Conservation (phyloP, 345 rosid genomes). For the Eucalyptus curtisii region DNA sequence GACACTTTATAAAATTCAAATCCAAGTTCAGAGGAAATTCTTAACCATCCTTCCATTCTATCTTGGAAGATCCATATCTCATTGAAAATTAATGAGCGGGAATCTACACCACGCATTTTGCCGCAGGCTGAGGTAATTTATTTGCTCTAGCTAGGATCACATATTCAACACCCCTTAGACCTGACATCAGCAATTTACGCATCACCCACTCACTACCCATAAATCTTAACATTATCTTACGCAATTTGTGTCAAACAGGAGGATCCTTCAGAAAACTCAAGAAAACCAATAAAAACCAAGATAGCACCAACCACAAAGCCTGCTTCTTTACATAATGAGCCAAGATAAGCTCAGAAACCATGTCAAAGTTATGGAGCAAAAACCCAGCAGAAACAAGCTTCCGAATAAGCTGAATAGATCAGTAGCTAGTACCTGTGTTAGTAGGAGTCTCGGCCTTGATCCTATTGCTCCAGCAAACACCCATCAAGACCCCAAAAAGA, state of each 20-base stretch:
- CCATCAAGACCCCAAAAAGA: conserved; percentile 35
- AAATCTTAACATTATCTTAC: not conserved
- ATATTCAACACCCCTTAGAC: not conserved
- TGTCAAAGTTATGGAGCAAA: not conserved
- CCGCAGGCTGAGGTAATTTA: not conserved
- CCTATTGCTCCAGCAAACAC: conserved; percentile 80
- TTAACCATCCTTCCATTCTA: not conserved
- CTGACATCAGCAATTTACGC: not conserved
- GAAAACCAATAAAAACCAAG: not conserved
- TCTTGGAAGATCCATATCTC: not conserved
- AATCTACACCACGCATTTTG: not conserved
- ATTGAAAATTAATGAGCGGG: not conserved
- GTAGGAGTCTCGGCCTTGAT: conserved; percentile 74
- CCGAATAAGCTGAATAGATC: not conserved
- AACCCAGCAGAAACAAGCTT: not conserved
- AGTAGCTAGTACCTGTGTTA: conserved; percentile 33
- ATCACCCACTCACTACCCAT: not conserved
- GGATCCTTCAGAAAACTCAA: not conserved
- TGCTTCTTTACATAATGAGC: not conserved
- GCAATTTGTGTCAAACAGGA: not conserved
- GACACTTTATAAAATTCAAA: not conserved
- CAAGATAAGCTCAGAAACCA: not conserved
- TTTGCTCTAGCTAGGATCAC: not conserved
- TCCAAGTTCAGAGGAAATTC: not conserved
- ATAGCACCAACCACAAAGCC: not conserved